Base-by-base conservation (phyloP, 139 green algal genomes). In the Penium margaritaceum region DNA sequence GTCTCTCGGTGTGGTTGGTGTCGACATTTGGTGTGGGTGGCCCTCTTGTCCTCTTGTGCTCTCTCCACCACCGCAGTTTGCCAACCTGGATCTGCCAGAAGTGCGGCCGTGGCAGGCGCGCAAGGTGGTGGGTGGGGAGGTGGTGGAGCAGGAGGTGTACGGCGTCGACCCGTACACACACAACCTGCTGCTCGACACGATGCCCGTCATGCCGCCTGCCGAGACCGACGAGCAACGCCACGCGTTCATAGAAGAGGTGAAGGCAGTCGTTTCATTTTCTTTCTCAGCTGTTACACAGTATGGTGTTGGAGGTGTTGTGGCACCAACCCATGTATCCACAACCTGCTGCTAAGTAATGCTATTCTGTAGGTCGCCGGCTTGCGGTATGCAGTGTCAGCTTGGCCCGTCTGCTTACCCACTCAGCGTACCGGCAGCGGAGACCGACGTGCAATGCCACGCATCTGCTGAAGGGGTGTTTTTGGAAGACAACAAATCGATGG, bases 111-210 rank as follows among this genome's bases (percentile, higher is more conserved):
- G 34, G 34, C 37, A 34, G 15, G 32, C 39, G 19, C 47, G 57
- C 1, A 73, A 80, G 63, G 51, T 32, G 33, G 32, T 80, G 32
- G 60, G 63, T 27, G 30, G 27, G 7, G 74, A 80, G 54, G 74
- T 80, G 32, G 43, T 74, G 24, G 74, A 80, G 63, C 75, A 81
- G 70, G 75, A 82, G 57, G 75, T 82, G 32, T 82, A 82, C 21
- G 75, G 75, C 14, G 73, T 82, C 43, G 75, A 82, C 69, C 68
- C 57, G 36, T 72, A 66, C 35, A 82, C 67, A 5, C 57, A 78
- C 47, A 80, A 82, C 44, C 74, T 76, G 37, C 27, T 81, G 29
- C 67, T 78, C 3, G 74, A 70, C 65, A 64, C 54, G 1, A 72
- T 81, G 74, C 67, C 51, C 1, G n/a, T 43, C 24, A 43, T 62